These are phyloP conservation scores for Tricholoma terreum DNA, from an alignment of 768 basidiomycete species.

Conservation along the genomic window DNA sequence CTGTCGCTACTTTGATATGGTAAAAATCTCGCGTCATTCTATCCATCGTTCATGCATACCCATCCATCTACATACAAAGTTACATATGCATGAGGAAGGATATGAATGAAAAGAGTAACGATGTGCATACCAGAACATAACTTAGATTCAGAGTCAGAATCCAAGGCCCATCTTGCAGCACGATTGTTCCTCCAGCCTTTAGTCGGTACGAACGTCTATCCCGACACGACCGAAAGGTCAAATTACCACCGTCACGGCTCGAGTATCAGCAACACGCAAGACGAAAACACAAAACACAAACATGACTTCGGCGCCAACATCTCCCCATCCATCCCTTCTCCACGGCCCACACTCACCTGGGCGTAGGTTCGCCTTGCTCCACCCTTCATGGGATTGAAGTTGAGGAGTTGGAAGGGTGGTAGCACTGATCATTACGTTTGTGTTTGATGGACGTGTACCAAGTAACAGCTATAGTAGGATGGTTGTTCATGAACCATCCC, in stretches of 20 bases:
- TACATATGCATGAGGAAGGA: neutral
- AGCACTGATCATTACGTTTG: neutral
- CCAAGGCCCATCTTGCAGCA: constrained; percentile 50
- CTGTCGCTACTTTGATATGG: constrained; percentile 36
- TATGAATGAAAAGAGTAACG: neutral
- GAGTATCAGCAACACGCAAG: constrained; percentile 7
- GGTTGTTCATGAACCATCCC: neutral
- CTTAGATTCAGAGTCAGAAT: constrained; percentile 33
- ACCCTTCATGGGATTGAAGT: too few relatives aligned
- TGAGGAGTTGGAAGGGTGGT: neutral
- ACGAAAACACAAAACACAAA: constrained; percentile 31
- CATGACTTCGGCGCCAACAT: too few relatives aligned
- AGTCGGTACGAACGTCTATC: constrained; percentile 72
- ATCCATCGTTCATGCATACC: constrained; percentile 78
- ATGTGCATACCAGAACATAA: too few relatives aligned
- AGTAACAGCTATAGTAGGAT: constrained; percentile 39
- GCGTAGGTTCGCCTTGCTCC: constrained; percentile 44
- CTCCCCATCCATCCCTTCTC: constrained; percentile 74
- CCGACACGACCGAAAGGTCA: constrained; percentile 71
- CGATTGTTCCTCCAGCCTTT: constrained; percentile 77
- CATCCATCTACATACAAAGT: constrained; percentile 55
- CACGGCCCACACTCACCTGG: constrained; percentile 56
- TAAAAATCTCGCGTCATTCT: constrained; percentile 51
- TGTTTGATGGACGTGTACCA: constrained; percentile 14
- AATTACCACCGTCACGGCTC: constrained; percentile 56